Evolutionary conservation across 805 yeast genomes (phyloP), one percentile per base, ranked within the genome.

Genomic region (Saturnispora sanitii): DNA sequence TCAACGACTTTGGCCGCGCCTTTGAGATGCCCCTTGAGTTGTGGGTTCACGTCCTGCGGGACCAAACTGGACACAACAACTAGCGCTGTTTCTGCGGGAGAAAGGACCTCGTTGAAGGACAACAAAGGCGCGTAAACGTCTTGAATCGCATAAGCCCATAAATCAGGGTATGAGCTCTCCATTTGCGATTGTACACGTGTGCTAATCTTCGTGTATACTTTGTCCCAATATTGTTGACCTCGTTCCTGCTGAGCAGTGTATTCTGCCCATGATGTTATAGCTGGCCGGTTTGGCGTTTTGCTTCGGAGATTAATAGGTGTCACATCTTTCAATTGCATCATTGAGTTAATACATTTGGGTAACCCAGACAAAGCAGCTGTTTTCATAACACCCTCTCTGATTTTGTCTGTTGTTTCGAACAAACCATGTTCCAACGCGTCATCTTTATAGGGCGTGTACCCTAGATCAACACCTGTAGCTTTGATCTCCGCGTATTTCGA

Each of bases 11-110:
- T 86, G 37, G 78, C 46, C 0, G 95, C 96, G 0, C 96, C 96
- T 56, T 71, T 75, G 45, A 88, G 67, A 56, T 88, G 96, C 0
- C 96, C 96, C 60, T 85, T 83, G 49, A 88, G 67, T 52, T 88
- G 96, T 0, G 95, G 95, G 49, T 83, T 85, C 9, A 88, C 96
- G 58, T 88, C 94, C 55, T 85, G 95, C 1, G 96, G 96, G 9
- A 88, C 77, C 49, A 88, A 67, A 45, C 90, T 71, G 1, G 94
- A 79, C 15, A 88, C 73, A 2, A 88, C 75, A 25, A 85, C 79
- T 44, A 85, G 55, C 25, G 90, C 77, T 1, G 95, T 81, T 47
- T 86, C 94, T 47, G 66, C 68, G 1, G 82, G 77, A 4, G 67
- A 54, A 22, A 88, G 60, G 1, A 85, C 68, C 3, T 68, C 79